Evolutionary conservation across 2,329 filamentous ascomycete species (phyloP), one percentile per base, ranked within the genome.

Genomic region (Calonectria leucothoes): DNA sequence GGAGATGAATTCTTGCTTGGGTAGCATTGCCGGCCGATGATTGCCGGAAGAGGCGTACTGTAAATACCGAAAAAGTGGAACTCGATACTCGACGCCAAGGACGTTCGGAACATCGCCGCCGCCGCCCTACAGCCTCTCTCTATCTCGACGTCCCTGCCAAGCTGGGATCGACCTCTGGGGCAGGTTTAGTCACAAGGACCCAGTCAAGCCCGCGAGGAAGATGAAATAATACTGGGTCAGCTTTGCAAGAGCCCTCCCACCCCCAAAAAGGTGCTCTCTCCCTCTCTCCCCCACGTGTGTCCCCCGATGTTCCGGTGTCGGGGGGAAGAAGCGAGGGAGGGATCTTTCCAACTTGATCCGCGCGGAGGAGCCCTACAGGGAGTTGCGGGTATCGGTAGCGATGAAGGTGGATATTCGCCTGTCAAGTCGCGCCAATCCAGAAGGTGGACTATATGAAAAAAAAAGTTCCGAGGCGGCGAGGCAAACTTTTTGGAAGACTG

Each of bases 81-180:
- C 59, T 68, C 66, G 55, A 39, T n/a, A 25, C 31, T n/a, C 64
- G 25, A 55, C 20, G 51, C 45, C 25, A 63, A 51, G 57, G 57
- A 35, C 25, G 48, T 48, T 73, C 75, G 74, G 77, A 78, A 79
- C 52, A 66, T 69, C 69, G 65, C 52, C 75, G 76, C 52, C 75
- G 76, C 76, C 77, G 74, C 69, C 66, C 49, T 61, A 42, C 49
- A 64, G 23, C 49, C 23, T 42, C 55, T 14, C 23, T 42, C 55
- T 14, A 61, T 61, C 37, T 29, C 55, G 20, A 61, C 33, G 23
- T 39, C 55, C 25, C 55, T 27, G 35, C 55, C 35, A 37, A 61
- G 55, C 14, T 27, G 37, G 12, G 55, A 61, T 61, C 27, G 23
- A 51, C 63, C 31, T 39, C n/a, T 15, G 23, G 45, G 42, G 12